Evolutionary conservation across 805 yeast species (phyloP).

Genomic region (Suhomyces xylopsoci): DNA sequence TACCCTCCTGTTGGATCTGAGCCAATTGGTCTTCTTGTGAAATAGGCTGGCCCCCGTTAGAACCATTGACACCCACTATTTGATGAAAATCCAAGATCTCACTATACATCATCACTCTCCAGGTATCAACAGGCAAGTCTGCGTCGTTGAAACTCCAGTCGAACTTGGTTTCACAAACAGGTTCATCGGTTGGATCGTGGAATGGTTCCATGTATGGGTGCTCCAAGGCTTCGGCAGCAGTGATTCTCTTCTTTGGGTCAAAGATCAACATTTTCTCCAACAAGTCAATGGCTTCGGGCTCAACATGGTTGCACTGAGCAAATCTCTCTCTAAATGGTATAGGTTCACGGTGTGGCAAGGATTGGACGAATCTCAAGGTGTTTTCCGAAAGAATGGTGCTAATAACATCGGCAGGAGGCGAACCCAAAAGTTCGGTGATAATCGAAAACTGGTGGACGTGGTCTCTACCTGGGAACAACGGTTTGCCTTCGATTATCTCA

Average conservation of each 20-base stretch:
- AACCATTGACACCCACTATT: slow-evolving; percentile 52
- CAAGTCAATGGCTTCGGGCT: slow-evolving; percentile 84
- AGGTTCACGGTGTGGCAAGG: slow-evolving; percentile 91
- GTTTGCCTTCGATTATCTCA: slow-evolving; percentile 96
- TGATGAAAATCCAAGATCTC: slow-evolving; percentile 96
- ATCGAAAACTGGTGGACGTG: slow-evolving; percentile 98
- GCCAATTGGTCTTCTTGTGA: slow-evolving; percentile 18
- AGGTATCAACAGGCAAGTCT: slow-evolving; percentile 93
- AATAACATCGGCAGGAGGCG: slow-evolving; percentile 94
- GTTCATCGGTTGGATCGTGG: slow-evolving; percentile 97
- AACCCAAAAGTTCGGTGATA: slow-evolving; percentile 92
- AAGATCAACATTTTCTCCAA: slow-evolving; percentile 88
- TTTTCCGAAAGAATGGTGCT: slow-evolving; percentile 95
- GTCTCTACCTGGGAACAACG: slow-evolving; percentile 96
- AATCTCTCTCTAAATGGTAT: slow-evolving; percentile 82
- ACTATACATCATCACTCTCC: slow-evolving; percentile 99
- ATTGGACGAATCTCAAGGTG: slow-evolving; percentile 88
- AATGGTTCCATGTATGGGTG: slow-evolving; percentile 93
- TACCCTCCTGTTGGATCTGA: slow-evolving; percentile 26
- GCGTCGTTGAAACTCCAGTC: slow-evolving; percentile 99
- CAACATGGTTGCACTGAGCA: slow-evolving; percentile 57
- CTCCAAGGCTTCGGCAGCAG: slow-evolving; percentile 84
- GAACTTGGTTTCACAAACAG: slow-evolving; percentile 85
- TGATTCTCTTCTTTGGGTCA: slow-evolving; percentile 91
- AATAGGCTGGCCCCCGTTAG: slow-evolving; percentile 7